Evolutionary conservation across 345 rosid genomes (phyloP).

Genomic region (Euphorbia lathyris): DNA sequence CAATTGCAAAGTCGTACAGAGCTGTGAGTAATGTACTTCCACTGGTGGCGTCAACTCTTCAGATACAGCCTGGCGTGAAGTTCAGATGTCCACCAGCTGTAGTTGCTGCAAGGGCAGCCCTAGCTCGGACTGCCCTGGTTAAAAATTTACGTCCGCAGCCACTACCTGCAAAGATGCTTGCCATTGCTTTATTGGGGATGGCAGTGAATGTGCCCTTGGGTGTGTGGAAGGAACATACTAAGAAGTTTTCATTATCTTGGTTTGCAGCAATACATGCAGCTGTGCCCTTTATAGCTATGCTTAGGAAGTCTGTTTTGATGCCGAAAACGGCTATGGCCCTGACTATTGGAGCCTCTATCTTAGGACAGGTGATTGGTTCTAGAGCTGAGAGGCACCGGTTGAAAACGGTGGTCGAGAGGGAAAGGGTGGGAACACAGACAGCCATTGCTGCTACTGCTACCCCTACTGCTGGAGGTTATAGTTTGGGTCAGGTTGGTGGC

Average conservation of each 20-base stretch:
- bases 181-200: constrained; percentile 79
- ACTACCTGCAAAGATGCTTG: constrained; percentile 76
- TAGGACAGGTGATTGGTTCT: constrained; percentile 87
- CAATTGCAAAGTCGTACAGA: constrained; percentile 81
- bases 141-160: constrained; percentile 82
- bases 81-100: constrained; percentile 74
- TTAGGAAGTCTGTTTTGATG: constrained; percentile 78
- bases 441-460: constrained; percentile 24
- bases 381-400: constrained; percentile 79
- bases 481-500: constrained; percentile 21
- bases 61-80: constrained; percentile 62
- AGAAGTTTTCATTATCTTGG: constrained; percentile 77
- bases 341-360: constrained; percentile 78
- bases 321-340: constrained; percentile 87
- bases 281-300: constrained; percentile 92
- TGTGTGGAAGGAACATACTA: constrained; percentile 83
- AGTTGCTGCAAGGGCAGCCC: constrained; percentile 81
- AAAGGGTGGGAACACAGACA: constrained; percentile 23
- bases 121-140: constrained; percentile 67
- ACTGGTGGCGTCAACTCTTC: constrained; percentile 58
- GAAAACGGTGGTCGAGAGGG: constrained; percentile 35
- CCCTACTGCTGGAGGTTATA: constrained; percentile 21
- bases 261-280: constrained; percentile 87
- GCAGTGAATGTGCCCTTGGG: constrained; percentile 83
- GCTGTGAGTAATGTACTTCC: constrained; percentile 73